phyloP scores from a whole-genome alignment of 805 yeast genomes.

The Metschnikowia koreensis region DNA sequence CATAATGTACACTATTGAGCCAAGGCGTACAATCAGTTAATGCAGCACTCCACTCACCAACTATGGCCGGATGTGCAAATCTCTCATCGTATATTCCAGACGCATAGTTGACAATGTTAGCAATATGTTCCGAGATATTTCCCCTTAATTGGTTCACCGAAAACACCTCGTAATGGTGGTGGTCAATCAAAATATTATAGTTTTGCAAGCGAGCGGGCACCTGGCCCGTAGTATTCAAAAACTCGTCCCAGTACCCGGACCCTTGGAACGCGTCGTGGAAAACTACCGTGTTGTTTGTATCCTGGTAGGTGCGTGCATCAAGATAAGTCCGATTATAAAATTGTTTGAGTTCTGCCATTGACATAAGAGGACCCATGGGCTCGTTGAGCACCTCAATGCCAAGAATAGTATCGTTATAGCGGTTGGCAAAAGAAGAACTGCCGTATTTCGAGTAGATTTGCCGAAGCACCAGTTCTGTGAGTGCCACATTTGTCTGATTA shows the following conservation, averaged over 20 bases:
- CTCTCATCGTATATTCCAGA: conserved; percentile 25
- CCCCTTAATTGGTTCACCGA: conserved; percentile 23
- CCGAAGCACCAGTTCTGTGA: conserved; percentile 21
- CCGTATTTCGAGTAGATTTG: conserved; percentile 17
- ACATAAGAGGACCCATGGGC: conserved; percentile 15
- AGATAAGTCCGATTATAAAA: conserved; percentile 31
- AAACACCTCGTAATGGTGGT: conserved; percentile 42
- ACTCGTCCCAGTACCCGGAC: conserved; percentile 54
- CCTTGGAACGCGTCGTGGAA: conserved; percentile 66
- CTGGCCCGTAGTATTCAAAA: conserved; percentile 25
- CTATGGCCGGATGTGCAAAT: conserved; percentile 71
- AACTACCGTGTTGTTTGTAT: conserved; percentile 44
- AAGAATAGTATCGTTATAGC: conserved; percentile 13
- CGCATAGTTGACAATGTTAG: conserved; percentile 31
- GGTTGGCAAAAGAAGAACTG: conserved; percentile 7
- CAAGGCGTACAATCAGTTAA: conserved; percentile 37
- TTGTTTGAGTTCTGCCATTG: conserved; percentile 21
- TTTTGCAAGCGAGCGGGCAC: conserved; percentile 20
- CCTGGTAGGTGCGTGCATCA: conserved; percentile 31
- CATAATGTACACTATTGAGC: conserved; percentile 14
- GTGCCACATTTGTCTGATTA: conserved; percentile 7
- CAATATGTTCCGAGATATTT: conserved; percentile 31
- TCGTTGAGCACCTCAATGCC: conserved; percentile 20
- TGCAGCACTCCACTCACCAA: conserved; percentile 81
- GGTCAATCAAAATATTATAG: conserved; percentile 40